phyloP scores from a whole-genome alignment of 2,329 filamentous ascomycete genomes.

The Pseudocercospora eumusae region DNA sequence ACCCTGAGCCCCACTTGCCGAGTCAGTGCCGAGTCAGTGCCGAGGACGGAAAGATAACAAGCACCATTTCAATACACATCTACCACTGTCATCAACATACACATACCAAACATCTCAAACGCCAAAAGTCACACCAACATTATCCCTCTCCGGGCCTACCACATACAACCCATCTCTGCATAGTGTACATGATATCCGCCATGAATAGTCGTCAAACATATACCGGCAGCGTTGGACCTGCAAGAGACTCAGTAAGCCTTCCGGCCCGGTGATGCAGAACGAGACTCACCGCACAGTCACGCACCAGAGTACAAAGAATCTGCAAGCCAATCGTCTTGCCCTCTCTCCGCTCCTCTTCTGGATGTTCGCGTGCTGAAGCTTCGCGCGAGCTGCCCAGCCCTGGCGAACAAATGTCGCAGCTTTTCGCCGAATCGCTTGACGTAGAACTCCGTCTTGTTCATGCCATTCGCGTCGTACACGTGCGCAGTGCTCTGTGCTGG shows the following conservation, averaged over 20 bases:
- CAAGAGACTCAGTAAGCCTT: conserved; percentile 21
- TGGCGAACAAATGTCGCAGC: conserved; percentile 41
- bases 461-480: conserved; percentile 39
- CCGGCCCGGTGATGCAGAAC: conserved; percentile 11
- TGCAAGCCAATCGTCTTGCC: conserved; percentile 32
- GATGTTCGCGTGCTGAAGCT: conserved; percentile 31
- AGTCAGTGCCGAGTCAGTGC: too few species aligned
- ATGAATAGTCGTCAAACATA: conserved; percentile 12
- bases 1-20: neutral
- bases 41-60: too few species aligned
- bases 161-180: neutral
- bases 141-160: conserved; percentile 4
- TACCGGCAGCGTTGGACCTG: conserved; percentile 18
- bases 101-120: conserved; percentile 7
- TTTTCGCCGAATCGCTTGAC: conserved; percentile 45
- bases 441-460: conserved; percentile 45
- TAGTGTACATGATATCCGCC: neutral
- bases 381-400: conserved; percentile 40
- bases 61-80: neutral
- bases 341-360: conserved; percentile 15
- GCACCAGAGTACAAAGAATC: conserved; percentile 37
- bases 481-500: conserved; percentile 29
- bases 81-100: neutral
- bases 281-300: conserved; percentile 26
- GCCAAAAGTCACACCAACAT: conserved; percentile 7